These are phyloP conservation scores for Venturia effusa DNA, from an alignment of 2,329 filamentous ascomycete species.

Conservation along the genomic window DNA sequence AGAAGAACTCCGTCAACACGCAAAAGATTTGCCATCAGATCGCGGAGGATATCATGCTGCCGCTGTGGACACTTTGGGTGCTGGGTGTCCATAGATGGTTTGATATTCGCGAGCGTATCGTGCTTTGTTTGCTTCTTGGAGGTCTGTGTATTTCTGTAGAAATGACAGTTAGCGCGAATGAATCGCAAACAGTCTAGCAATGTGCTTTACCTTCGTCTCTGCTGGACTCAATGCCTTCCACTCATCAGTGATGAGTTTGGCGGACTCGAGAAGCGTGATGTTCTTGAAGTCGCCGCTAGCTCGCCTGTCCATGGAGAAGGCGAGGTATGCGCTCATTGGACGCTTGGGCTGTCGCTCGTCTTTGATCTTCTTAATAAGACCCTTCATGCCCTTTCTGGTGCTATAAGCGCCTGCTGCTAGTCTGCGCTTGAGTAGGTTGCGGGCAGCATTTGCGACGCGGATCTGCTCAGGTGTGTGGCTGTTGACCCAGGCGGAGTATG, in stretches of 20 bases:
- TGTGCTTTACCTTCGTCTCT: conserved; percentile 36
- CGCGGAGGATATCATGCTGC: not conserved
- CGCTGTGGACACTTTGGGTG: not conserved
- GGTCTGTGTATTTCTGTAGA: conserved; percentile 10
- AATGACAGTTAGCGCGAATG: not conserved
- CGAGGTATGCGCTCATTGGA: conserved; percentile 26
- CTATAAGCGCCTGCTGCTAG: conserved; percentile 13
- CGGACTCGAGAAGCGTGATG: conserved; percentile 29
- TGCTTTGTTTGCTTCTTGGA: conserved; percentile 1
- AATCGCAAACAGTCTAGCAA: too few species aligned
- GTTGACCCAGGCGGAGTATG: conserved; percentile 44
- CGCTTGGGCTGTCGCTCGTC: conserved; percentile 45
- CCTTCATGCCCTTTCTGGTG: conserved; percentile 11
- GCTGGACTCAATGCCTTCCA: conserved; percentile 35
- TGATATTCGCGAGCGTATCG: conserved; percentile 12
- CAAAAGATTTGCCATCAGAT: not conserved
- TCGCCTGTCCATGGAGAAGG: conserved; percentile 36
- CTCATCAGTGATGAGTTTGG: conserved; percentile 33
- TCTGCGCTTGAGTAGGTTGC: conserved; percentile 25
- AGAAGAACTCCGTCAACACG: not conserved
- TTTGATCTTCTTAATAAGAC: conserved; percentile 26
- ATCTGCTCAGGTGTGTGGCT: conserved; percentile 47
- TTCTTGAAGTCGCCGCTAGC: conserved; percentile 40
- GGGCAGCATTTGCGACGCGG: conserved; percentile 47
- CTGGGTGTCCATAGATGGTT: conserved; percentile 10